Evolutionary conservation across 2,329 filamentous ascomycete species (phyloP).

Genomic region (Exophiala sideris): DNA sequence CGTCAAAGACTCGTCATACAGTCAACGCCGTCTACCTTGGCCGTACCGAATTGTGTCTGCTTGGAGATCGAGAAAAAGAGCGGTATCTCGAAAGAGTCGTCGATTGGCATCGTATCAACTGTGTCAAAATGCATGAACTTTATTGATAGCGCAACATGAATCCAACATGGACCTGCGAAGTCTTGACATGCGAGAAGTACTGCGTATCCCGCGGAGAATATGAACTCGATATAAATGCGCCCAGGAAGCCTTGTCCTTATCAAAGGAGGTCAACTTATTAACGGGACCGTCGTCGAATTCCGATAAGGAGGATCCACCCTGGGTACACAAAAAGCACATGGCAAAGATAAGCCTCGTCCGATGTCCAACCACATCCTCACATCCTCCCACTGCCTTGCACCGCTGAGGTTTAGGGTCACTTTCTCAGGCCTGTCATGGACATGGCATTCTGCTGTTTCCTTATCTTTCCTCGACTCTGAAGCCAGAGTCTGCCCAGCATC

Average conservation of each 20-base stretch:
- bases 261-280: background rate
- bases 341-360: constrained; percentile 19
- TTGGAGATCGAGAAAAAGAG: too few relatives aligned
- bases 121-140: too few relatives aligned
- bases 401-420: background rate
- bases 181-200: background rate
- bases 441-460: background rate
- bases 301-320: constrained; percentile 20
- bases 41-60: too few relatives aligned
- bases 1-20: too few relatives aligned
- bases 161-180: background rate
- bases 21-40: too few relatives aligned
- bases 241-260: constrained; percentile 4
- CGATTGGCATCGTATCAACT: too few relatives aligned
- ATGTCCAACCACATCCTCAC: constrained; percentile 17
- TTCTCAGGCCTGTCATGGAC: background rate
- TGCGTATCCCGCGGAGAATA: constrained; percentile 15
- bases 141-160: too few relatives aligned
- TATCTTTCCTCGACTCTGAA: background rate
- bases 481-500: background rate
- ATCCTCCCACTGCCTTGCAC: background rate
- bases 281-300: background rate
- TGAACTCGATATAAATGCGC: background rate
- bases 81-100: too few relatives aligned
- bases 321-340: constrained; percentile 5